A percentile compares a stretch with the other conserved stretches of the same genome.
Conservation (phyloP, 495 filamentous ascomycete species). For the Aspergillus olivimuriae region DNA sequence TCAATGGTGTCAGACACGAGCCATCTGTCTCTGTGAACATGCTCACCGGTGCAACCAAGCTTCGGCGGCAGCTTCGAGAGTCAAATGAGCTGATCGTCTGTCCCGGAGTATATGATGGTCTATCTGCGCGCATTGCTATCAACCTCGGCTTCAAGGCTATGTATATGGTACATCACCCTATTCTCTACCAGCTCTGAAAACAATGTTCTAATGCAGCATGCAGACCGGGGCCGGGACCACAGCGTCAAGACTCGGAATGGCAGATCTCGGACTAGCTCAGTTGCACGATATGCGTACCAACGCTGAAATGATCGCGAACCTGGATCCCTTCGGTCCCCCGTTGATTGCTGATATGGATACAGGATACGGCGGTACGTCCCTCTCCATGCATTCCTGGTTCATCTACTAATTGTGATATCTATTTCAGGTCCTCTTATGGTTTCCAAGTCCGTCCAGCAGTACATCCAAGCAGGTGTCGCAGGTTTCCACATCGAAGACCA, state of each 20-base stretch:
- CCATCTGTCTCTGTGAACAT: too few species aligned
- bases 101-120: conserved; percentile 65
- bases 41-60: too few species aligned
- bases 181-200: background rate
- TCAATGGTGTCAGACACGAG: too few species aligned
- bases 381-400: background rate
- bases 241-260: conserved; percentile 55
- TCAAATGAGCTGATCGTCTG: conserved; percentile 44
- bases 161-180: conserved; percentile 53
- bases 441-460: conserved; percentile 55
- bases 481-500: conserved; percentile 71
- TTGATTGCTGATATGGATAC: conserved; percentile 70
- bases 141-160: conserved; percentile 53
- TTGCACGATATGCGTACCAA: conserved; percentile 61
- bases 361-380: conserved; percentile 52
- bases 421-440: conserved; percentile 53
- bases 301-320: conserved; percentile 58
- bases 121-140: conserved; percentile 59
- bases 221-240: conserved; percentile 66
- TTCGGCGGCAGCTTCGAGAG: conserved; percentile 38
- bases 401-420: background rate
- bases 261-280: conserved; percentile 60
- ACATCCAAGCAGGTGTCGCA: conserved; percentile 61
- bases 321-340: conserved; percentile 50
- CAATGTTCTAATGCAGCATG: background rate